phyloP scores from a whole-genome alignment of 1,139 yeast species.

The Barnettozyma hawaiiensis region DNA sequence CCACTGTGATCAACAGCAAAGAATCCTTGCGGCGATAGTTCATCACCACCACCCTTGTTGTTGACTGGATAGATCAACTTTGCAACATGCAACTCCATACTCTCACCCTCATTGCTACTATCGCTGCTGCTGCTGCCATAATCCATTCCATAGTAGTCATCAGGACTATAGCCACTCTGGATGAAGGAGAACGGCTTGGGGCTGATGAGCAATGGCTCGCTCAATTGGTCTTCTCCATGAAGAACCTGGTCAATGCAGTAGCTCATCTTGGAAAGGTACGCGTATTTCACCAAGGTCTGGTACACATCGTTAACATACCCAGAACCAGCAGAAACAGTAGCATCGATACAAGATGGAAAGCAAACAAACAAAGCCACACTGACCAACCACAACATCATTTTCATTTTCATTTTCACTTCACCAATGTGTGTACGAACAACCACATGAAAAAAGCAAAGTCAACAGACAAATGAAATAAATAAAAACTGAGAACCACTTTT shows the following conservation, averaged over 20 bases:
- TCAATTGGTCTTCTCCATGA: constrained; percentile 10
- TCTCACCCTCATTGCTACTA: not conserved
- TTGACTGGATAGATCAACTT: constrained; percentile 9
- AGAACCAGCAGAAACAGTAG: too few species aligned
- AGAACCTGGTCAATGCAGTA: constrained; percentile 18
- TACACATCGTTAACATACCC: constrained; percentile 15
- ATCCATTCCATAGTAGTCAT: constrained; percentile 11
- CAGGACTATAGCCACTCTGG: constrained; percentile 10
- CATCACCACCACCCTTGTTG: not conserved
- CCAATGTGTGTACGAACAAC: too few species aligned
- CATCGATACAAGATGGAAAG: not conserved
- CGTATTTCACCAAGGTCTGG: constrained; percentile 14
- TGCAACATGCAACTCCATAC: constrained; percentile 15
- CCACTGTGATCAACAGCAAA: constrained; percentile 39
- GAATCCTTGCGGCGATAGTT: constrained; percentile 36
- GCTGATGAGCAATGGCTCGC: constrained; percentile 15
- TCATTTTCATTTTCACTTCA: too few species aligned
- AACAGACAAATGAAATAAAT: too few species aligned
- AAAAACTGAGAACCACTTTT: not conserved
- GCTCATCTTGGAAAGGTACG: constrained; percentile 18
- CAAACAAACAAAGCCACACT: too few species aligned
- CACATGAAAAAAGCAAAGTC: too few species aligned
- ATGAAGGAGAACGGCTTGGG: constrained; percentile 15
- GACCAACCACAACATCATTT: too few species aligned
- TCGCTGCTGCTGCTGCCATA: too few species aligned